Evolutionary conservation across 331 rosid species (phyloP).

Genomic region (Cydonia oblonga): DNA sequence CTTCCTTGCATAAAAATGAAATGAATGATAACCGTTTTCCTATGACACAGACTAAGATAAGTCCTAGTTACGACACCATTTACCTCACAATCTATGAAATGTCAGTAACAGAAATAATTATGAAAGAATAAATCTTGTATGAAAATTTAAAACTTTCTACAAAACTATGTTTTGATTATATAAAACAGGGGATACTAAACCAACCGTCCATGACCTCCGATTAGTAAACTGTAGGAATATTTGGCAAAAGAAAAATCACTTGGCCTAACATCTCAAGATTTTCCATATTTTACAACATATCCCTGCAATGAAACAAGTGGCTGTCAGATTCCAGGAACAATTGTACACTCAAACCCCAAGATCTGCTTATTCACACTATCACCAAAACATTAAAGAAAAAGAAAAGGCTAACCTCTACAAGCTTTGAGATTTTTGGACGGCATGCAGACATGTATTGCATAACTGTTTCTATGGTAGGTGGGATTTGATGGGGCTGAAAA

Average conservation of each 20-base stretch:
- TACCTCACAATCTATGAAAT: constrained; percentile 15
- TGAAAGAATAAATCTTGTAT: constrained; percentile 13
- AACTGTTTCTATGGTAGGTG: constrained; percentile 46
- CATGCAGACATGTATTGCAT: constrained; percentile 55
- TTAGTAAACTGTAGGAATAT: constrained; percentile 30
- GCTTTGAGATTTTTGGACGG: constrained; percentile 62
- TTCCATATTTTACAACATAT: constrained; percentile 77
- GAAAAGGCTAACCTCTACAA: constrained; percentile 60
- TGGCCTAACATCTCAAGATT: constrained; percentile 45
- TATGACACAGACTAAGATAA: neutral
- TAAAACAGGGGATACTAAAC: constrained; percentile 22
- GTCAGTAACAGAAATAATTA: constrained; percentile 7
- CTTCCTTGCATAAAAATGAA: neutral
- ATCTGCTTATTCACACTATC: constrained; percentile 9
- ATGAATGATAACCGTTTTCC: neutral
- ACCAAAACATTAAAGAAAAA: constrained; percentile 3
- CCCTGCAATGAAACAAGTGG: constrained; percentile 61
- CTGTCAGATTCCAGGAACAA: too few relatives aligned
- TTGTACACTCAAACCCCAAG: constrained; percentile 2
- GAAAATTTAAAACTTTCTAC: constrained; percentile 20
- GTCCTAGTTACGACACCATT: neutral
- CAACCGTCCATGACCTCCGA: constrained; percentile 19
- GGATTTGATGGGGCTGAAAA: constrained; percentile 63
- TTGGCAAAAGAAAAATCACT: constrained; percentile 38
- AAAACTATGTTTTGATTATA: constrained; percentile 2